These are phyloP conservation scores for Neoboletus brunneissimus DNA, from an alignment of 768 basidiomycete genomes.

Conservation along the genomic window DNA sequence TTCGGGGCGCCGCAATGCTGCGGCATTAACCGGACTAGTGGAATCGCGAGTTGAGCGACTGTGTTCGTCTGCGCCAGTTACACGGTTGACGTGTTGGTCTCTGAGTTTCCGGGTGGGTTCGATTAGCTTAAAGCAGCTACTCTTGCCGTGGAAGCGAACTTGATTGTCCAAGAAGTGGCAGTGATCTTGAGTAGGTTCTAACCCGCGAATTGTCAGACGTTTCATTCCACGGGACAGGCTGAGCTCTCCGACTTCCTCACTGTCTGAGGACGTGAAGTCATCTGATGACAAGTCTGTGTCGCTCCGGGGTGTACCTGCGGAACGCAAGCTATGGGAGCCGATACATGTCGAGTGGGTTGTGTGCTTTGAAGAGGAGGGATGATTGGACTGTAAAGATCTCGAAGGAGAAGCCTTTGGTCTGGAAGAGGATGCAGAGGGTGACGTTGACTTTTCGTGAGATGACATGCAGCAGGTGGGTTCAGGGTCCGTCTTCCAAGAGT, in stretches of 20 bases:
- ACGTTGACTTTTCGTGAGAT: slow-evolving; percentile 23
- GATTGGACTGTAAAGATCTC: slow-evolving; percentile 5
- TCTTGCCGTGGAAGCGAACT: slow-evolving; percentile 61
- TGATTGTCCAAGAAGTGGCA: slow-evolving; percentile 36
- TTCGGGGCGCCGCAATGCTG: slow-evolving; percentile 38
- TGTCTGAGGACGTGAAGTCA: slow-evolving; percentile 32
- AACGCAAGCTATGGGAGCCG: slow-evolving; percentile 10
- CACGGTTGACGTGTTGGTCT: slow-evolving; percentile 46
- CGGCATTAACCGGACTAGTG: slow-evolving; percentile 19
- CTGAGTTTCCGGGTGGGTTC: slow-evolving; percentile 52
- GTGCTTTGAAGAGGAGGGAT: slow-evolving; percentile 5
- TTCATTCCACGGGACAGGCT: slow-evolving; percentile 40
- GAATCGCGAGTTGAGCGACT: slow-evolving; percentile 18
- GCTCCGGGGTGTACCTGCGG: slow-evolving; percentile 23
- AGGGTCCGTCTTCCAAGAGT: slow-evolving; percentile 53
- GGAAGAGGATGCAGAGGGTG: slow-evolving; percentile 18
- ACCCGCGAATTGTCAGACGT: slow-evolving; percentile 35
- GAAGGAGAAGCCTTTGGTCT: slow-evolving; percentile 15
- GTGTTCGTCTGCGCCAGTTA: slow-evolving; percentile 18
- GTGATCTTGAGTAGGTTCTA: slow-evolving; percentile 37
- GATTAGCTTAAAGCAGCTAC: slow-evolving; percentile 54
- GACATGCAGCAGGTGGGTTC: slow-evolving; percentile 13
- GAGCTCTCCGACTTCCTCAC: slow-evolving; percentile 38
- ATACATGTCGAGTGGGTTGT: slow-evolving; percentile 4
- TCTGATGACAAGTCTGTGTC: slow-evolving; percentile 31